A percentile compares a stretch with the other conserved stretches of the same genome.
Evolutionary conservation across 768 basidiomycete species (phyloP).

Genomic region (Agrocybe pediades): DNA sequence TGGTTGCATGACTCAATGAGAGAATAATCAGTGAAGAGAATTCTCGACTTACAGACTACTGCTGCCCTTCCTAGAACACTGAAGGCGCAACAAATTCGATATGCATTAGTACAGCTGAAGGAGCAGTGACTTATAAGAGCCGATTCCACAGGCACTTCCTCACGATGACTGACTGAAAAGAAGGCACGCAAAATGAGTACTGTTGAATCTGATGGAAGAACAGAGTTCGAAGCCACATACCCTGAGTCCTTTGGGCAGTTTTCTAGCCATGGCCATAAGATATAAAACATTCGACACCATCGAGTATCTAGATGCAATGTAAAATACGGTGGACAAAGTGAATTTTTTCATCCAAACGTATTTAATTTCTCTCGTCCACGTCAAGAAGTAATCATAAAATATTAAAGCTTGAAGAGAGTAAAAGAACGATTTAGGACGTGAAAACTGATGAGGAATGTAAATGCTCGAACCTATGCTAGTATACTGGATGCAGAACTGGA

Average conservation of each 20-base stretch:
- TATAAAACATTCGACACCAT: constrained; percentile 2
- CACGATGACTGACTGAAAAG: not conserved
- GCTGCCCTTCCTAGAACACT: constrained; percentile 9
- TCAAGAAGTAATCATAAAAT: constrained; percentile 4
- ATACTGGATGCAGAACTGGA: not conserved
- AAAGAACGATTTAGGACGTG: not conserved
- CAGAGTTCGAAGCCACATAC: not conserved
- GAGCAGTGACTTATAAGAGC: not conserved
- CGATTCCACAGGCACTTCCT: not conserved
- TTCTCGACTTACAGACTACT: constrained; percentile 5
- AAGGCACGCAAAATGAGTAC: too few relatives aligned
- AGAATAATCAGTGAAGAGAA: not conserved
- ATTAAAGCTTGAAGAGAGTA: not conserved
- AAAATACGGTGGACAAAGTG: not conserved
- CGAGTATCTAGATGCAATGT: constrained; percentile 4
- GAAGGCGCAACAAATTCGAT: constrained; percentile 6
- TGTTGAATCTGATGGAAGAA: not conserved
- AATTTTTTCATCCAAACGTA: constrained; percentile 2
- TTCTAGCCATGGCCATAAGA: not conserved
- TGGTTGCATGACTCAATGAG: not conserved
- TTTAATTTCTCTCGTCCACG: constrained; percentile 2
- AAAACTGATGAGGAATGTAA: not conserved
- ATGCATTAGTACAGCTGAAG: constrained; percentile 9
- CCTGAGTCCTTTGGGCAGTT: not conserved
- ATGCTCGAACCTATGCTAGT: not conserved